Conservation (phyloP, 805 yeast species). For the Yarrowia deformans region DNA sequence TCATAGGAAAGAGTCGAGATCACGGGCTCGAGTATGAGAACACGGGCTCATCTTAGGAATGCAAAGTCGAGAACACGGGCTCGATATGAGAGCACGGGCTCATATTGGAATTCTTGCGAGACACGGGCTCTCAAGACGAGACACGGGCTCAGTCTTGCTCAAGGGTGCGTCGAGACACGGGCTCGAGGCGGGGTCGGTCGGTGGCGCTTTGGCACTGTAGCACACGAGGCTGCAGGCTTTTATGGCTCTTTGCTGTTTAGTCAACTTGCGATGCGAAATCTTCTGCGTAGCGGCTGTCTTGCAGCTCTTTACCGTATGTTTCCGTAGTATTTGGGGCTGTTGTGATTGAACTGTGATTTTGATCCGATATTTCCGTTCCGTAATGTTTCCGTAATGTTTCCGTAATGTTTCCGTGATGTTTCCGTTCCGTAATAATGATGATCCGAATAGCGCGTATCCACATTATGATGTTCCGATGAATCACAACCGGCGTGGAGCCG, state of each 20-base stretch:
- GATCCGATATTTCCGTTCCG: constrained; percentile 3
- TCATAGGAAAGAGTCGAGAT: constrained; percentile 31
- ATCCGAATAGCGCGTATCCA: constrained; percentile 13
- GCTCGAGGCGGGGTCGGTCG: constrained; percentile 35
- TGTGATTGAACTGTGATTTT: constrained; percentile 5
- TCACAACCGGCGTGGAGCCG: constrained; percentile 12
- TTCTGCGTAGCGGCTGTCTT: constrained; percentile 23
- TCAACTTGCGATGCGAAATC: constrained; percentile 16
- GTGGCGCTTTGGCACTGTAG: constrained; percentile 30
- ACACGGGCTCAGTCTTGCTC: constrained; percentile 25
- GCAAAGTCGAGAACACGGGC: constrained; percentile 32
- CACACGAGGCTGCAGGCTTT: constrained; percentile 33
- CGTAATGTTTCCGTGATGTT: constrained; percentile 1
- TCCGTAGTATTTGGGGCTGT: constrained; percentile 34
- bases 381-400: neutral
- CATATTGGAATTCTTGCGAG: constrained; percentile 27
- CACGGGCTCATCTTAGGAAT: constrained; percentile 17
- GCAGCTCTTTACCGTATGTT: constrained; percentile 28
- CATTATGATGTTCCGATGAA: constrained; percentile 14
- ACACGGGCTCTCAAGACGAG: constrained; percentile 32
- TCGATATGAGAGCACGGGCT: constrained; percentile 35
- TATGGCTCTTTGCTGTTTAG: constrained; percentile 32
- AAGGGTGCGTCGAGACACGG: constrained; percentile 28
- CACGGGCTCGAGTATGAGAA: constrained; percentile 26
- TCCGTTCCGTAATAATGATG: neutral